Evolutionary conservation across 495 filamentous ascomycete genomes (phyloP).

Genomic region (Penicillium simplicissimum): DNA sequence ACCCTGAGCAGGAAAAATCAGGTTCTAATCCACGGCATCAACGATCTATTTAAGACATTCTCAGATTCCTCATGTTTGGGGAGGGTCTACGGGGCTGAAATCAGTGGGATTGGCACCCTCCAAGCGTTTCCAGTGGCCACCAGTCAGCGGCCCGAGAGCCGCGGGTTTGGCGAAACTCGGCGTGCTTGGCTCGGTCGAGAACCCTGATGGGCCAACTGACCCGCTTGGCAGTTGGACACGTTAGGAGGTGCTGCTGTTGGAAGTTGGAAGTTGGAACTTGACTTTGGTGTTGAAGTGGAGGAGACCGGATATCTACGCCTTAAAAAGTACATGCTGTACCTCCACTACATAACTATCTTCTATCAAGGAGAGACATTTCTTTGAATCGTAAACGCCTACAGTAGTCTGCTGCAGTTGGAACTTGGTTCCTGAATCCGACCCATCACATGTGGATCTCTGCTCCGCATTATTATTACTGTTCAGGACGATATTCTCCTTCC

Average conservation of each 20-base stretch:
- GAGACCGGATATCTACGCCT: background rate
- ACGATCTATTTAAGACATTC: background rate
- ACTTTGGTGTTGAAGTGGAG: background rate
- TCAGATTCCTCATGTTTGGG: too few relatives aligned
- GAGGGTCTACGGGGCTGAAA: background rate
- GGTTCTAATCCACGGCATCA: background rate
- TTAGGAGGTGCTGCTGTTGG: background rate
- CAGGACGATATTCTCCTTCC: background rate
- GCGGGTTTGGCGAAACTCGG: conserved; percentile 1
- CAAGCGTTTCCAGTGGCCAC: background rate
- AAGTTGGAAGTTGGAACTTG: background rate
- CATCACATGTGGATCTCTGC: conserved; percentile 22
- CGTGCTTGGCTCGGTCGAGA: conserved; percentile 14
- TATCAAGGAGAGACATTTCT: too few relatives aligned
- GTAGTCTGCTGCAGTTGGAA: too few relatives aligned
- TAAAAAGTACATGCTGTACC: background rate
- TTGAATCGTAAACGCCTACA: too few relatives aligned
- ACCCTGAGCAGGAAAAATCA: too few relatives aligned
- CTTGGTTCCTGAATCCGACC: conserved; percentile 9
- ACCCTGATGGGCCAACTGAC: conserved; percentile 4
- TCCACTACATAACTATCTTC: too few relatives aligned
- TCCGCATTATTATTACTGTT: conserved; percentile 8
- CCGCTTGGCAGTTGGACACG: background rate
- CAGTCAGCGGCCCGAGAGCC: conserved; percentile 8
- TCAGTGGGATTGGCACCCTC: background rate